Evolutionary conservation across 192 early-diverging fungal species (phyloP), one percentile per base, ranked within the genome.

Genomic region (Thoreauomyces humboldtii): DNA sequence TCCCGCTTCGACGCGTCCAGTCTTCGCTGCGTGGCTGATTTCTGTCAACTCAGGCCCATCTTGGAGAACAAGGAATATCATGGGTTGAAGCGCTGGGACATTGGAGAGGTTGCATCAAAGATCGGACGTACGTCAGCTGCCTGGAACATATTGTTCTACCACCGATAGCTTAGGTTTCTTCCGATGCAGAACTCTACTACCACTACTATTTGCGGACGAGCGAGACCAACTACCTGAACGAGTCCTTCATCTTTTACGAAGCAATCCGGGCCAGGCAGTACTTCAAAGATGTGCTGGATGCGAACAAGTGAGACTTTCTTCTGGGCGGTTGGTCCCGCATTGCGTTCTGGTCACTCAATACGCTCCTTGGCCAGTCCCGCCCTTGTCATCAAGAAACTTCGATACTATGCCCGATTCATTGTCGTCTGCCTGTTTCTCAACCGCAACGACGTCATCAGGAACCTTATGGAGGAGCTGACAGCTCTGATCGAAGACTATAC

Each of bases 51-150:
- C 24, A 93, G 92, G 45, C 63, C 88, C 14, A 76, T 93, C 0
- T 72, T 99, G 34, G 96, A 98, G 69, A 88, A 90, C 73, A 84
- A 88, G 35, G 88, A 88, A 55, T 87, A 89, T 60, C 94, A 97
- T 73, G 95, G 93, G 21, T 71, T 99, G 56, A 98, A 99, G 70
- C 86, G 96, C 12, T 94, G 91, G 87, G 94, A 98, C 67, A 94
- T 99, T 54, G 96, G 96, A 25, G 96, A 99, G 67, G 93, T 97
- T 56, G 95, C 95, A 2, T 93, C 91, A 31, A 99, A 99, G 70
- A 96, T 99, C 65, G 96, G 94, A 0, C 96, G 95, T 78, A 80
- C 88, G 48, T 94, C 38, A 9, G 38, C 38, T 9, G 9, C 38
- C 38, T 62, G 7, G 19, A 33, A 12, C 9, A 37, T 73, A 41